Conservation (phyloP, 2,329 filamentous ascomycete species). For the Zymoseptoria brevis region DNA sequence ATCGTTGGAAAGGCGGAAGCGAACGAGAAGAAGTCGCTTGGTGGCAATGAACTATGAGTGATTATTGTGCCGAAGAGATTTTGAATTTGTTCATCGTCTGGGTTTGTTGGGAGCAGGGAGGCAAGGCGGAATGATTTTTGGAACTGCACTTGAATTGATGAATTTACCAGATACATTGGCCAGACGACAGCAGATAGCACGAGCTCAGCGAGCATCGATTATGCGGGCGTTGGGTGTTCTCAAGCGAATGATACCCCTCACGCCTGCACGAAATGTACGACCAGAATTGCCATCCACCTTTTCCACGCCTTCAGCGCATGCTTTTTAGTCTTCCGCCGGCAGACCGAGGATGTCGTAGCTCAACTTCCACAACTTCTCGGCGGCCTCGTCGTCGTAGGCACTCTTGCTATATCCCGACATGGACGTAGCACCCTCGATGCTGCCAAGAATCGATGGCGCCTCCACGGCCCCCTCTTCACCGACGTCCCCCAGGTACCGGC, state of each 20-base stretch:
- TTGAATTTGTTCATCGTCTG: background rate
- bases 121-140: background rate
- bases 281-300: background rate
- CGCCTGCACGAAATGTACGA: background rate
- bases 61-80: background rate
- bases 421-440: slow-evolving; percentile 4
- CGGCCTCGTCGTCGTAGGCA: slow-evolving; percentile 34
- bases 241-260: background rate
- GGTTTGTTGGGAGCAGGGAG: background rate
- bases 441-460: background rate
- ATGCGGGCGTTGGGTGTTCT: background rate
- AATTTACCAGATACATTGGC: background rate
- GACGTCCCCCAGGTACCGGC: slow-evolving; percentile 38
- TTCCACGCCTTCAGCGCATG: background rate
- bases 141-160: background rate
- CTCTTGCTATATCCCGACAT: slow-evolving; percentile 29
- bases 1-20: slow-evolving; percentile 17
- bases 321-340: background rate
- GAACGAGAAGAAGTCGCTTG: slow-evolving; percentile 14
- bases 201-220: background rate
- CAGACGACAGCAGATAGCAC: background rate
- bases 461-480: background rate
- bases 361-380: slow-evolving; percentile 36
- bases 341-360: slow-evolving; percentile 5
- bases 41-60: slow-evolving; percentile 10